Evolutionary conservation across 768 basidiomycete species (phyloP), one percentile per base, ranked within the genome.

Genomic region (Phlebiopsis flavidoalba): DNA sequence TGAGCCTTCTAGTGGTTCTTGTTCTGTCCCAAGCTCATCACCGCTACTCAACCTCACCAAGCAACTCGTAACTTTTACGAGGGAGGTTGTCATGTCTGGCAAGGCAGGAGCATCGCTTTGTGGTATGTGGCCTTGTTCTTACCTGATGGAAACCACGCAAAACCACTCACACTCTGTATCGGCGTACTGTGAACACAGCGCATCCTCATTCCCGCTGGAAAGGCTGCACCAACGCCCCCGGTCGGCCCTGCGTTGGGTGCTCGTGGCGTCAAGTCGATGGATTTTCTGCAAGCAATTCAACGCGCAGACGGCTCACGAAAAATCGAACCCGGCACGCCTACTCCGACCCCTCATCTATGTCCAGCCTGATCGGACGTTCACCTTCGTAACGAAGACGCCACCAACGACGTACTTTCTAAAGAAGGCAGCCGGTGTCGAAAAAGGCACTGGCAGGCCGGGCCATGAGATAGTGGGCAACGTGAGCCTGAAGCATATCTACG

Each of bases 281-380:
- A 99, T 77, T 99, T n/a, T 99, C 72, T 97, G 95, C 81, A 99
- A 98, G 74, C 95, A 98, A 73, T 99, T 98, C 79, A 99, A 99
- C 71, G 95, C 96, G n/a, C 87, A 88, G 64, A 98, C 96, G 19
- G 88, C 92, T 35, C 88, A 93, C 72, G n/a, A n/a, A n/a, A n/a
- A n/a, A 82, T 96, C 40, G 83, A 86, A 63, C 86, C 88, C 17
- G 93, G 93, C 37, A 83, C 90, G 10, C 96, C 97, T 7, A 84
- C 85, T 43, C 96, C 97, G 10, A 97, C 95, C n/a, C n/a, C 76
- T 89, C 63, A 95, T 99, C 70, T 91, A 86, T 58, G 89, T 99
- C 61, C 88, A 93, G 67, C 92, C 96, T 58, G 97, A 99, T 79
- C 89, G 95, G 63, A 84, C 95, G 57, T 99, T 99, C 79, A 85